phyloP scores from a whole-genome alignment of 2,329 filamentous ascomycete species.

The Neofusicoccum laricinum region DNA sequence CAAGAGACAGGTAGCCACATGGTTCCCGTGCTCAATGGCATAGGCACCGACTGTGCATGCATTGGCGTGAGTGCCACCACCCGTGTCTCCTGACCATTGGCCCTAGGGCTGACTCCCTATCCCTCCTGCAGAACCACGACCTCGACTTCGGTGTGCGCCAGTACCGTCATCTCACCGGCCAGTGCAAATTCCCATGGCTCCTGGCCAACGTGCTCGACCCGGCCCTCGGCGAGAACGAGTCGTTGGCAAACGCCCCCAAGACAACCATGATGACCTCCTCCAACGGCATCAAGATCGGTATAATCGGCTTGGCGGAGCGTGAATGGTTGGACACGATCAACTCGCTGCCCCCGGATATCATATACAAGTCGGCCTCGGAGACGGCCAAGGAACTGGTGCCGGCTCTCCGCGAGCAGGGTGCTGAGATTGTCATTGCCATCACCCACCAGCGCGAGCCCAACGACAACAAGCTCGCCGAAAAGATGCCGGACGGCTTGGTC shows the following conservation, averaged over 20 bases:
- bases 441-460: constrained; percentile 88
- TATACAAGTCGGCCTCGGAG: constrained; percentile 74
- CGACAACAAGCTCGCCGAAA: constrained; percentile 78
- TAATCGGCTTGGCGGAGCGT: constrained; percentile 81
- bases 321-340: constrained; percentile 92
- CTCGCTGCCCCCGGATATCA: constrained; percentile 73
- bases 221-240: constrained; percentile 69
- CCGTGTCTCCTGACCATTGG: neutral
- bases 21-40: constrained; percentile 77
- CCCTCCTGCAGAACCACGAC: constrained; percentile 69
- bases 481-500: constrained; percentile 66
- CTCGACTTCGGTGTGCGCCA: constrained; percentile 87
- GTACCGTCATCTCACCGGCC: constrained; percentile 67
- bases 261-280: constrained; percentile 75
- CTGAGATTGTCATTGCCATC: constrained; percentile 77
- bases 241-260: constrained; percentile 72
- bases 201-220: constrained; percentile 86
- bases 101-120: neutral
- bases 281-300: constrained; percentile 80
- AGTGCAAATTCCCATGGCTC: constrained; percentile 86
- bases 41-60: constrained; percentile 77
- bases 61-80: constrained; percentile 61
- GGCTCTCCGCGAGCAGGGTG: constrained; percentile 68
- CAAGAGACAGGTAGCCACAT: constrained; percentile 66
- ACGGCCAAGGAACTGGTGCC: constrained; percentile 76